phyloP scores from a whole-genome alignment of 2,329 filamentous ascomycete species.

The Cladosporium sphaerospermum region DNA sequence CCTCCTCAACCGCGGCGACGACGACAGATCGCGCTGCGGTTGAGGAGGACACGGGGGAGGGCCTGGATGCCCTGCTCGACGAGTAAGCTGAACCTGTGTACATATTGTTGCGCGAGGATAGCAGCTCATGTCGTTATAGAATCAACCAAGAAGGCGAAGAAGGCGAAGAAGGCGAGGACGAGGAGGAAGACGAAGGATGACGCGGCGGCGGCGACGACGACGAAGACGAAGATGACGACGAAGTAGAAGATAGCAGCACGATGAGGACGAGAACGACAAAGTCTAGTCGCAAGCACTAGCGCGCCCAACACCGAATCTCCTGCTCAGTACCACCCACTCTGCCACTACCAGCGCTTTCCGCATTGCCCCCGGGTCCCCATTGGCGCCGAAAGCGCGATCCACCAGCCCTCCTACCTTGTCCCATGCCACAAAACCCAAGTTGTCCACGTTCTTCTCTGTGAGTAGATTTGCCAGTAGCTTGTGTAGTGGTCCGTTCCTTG shows the following conservation, averaged over 20 bases:
- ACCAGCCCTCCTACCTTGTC: constrained; percentile 31
- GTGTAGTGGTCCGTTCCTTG: constrained; percentile 40
- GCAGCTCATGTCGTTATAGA: not conserved
- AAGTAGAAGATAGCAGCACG: not conserved
- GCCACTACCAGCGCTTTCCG: constrained; percentile 35
- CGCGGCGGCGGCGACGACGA: not conserved
- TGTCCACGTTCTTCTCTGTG: constrained; percentile 25
- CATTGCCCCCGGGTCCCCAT: constrained; percentile 29
- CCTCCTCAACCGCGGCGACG: not conserved
- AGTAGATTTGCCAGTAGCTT: constrained; percentile 26
- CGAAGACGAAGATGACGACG: not conserved
- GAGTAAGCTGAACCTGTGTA: not conserved
- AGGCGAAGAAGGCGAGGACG: not conserved
- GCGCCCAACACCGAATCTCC: constrained; percentile 37
- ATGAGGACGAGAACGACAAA: constrained; percentile 19
- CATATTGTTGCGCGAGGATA: not conserved
- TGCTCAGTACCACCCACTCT: constrained; percentile 40
- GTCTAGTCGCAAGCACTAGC: not conserved
- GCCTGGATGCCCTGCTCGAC: not conserved
- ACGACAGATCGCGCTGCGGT: not conserved
- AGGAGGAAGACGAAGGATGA: not conserved
- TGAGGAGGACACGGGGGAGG: not conserved
- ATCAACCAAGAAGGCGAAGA: not conserved
- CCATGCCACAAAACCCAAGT: constrained; percentile 32
- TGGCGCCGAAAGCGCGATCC: constrained; percentile 35